phyloP scores from a whole-genome alignment of 1,284 basidiomycete genomes.

The Porodaedalea pini region DNA sequence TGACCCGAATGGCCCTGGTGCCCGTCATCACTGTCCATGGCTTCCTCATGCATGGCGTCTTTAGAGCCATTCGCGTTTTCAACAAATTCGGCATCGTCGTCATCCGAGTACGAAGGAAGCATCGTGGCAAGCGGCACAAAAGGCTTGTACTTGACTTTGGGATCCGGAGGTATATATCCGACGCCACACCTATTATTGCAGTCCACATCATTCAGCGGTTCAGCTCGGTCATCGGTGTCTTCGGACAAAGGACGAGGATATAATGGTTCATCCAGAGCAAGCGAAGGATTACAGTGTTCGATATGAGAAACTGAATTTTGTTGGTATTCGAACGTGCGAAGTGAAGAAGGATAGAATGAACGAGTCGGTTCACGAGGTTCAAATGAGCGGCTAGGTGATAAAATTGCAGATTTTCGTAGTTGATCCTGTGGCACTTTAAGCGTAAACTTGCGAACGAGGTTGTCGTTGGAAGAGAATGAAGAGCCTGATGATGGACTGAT shows the following conservation, averaged over 20 bases:
- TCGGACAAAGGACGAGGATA: constrained; percentile 17
- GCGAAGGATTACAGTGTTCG: constrained; percentile 21
- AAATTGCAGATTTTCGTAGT: too few species aligned
- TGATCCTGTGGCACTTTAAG: too few species aligned
- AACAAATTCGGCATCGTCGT: neutral
- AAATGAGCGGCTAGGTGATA: too few species aligned
- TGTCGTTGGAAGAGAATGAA: too few species aligned
- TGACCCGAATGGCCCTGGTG: too few species aligned
- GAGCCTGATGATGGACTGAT: too few species aligned
- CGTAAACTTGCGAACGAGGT: too few species aligned
- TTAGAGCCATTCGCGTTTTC: neutral
- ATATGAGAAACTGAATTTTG: constrained; percentile 10
- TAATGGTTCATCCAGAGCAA: constrained; percentile 21
- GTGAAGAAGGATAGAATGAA: too few species aligned
- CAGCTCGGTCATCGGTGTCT: neutral
- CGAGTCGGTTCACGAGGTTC: too few species aligned
- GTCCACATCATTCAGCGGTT: neutral
- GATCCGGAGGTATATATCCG: constrained; percentile 8
- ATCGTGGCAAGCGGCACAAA: neutral
- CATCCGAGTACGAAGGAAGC: constrained; percentile 6
- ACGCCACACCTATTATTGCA: constrained; percentile 15
- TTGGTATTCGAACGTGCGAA: neutral
- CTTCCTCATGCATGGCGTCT: neutral
- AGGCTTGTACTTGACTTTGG: neutral
- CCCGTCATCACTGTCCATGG: neutral